Base-by-base conservation (phyloP, 2,329 filamentous ascomycete species). In the Cryphonectria parasitica region DNA sequence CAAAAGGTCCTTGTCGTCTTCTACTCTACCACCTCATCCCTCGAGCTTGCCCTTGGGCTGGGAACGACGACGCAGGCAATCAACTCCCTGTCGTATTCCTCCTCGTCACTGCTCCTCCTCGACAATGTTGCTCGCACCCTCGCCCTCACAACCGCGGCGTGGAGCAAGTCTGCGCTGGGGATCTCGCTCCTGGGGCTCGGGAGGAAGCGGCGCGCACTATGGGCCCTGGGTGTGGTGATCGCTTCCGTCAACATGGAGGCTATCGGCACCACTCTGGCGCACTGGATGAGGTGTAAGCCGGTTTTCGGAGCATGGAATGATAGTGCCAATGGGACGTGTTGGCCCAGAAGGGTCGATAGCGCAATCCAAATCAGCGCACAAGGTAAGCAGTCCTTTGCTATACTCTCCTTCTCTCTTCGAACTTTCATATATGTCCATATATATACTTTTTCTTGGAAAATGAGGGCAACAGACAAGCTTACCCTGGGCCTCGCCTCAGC, bases 211-310 rank as follows among this genome's bases (percentile, higher is more conserved):
- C 60, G 34, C 25, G 39, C 41, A 49, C 49, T 61, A 6, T 52
- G 60, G 39, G 61, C 39, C 15, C 66, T 71, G 52, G 54, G 58
- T n/a, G 36, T 41, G 19, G 17, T 71, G 22, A 15, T 61, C n/a
- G 49, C 25, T 1, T 13, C 63, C 3, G 65, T 43, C 39, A 71
- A 71, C 31, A 19, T 61, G 28, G 66, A 64, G 49, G 41, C 67
- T n/a, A 52, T 67, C 0, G 69, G 69, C 13, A 65, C 65, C 2
- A 49, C 54, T 41, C 58, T 71, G 45, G 34, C 69, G 11, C 65
- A 71, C 60, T 71, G 69, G 69, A 52, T 71, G 60, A 60, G 66
- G 61, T 71, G 69, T 52, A 58, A n/a, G 31, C 69, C 69, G 39
- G 49, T 68, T 31, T 39, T 34, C 6, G 45, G 28, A 3, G 69